Evolutionary conservation across 2,329 filamentous ascomycete species (phyloP).

Genomic region (Myrmaecium sp.): DNA sequence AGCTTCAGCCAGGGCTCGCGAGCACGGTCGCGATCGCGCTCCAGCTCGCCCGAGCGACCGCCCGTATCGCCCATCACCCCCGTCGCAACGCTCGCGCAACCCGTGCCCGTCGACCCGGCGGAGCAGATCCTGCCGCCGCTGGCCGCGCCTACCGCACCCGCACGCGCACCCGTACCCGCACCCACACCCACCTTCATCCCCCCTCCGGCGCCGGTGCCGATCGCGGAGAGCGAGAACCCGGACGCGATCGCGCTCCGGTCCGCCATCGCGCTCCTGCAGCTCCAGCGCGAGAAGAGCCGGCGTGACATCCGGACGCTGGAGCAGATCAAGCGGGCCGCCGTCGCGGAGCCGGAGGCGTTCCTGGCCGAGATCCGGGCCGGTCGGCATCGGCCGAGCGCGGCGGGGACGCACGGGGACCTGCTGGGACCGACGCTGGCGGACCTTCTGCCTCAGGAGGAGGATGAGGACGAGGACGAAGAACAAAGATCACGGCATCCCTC

Average conservation of each 20-base stretch:
- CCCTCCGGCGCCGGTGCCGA: conserved; percentile 26
- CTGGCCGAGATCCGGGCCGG: conserved; percentile 49
- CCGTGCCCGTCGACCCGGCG: conserved; percentile 11
- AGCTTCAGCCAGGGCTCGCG: too few relatives aligned
- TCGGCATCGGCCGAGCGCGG: conserved; percentile 23
- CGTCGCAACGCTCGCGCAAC: conserved; percentile 16
- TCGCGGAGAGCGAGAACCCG: conserved; percentile 44
- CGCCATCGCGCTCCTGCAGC: conserved; percentile 70
- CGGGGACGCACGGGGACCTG: conserved; percentile 14
- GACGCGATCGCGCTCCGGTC: conserved; percentile 78
- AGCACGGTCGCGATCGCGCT: too few relatives aligned
- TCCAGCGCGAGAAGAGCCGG: conserved; percentile 64
- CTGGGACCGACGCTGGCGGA: conserved; percentile 21
- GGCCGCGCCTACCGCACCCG: conserved; percentile 7
- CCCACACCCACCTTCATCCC: conserved; percentile 19
- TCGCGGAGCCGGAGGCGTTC: conserved; percentile 57
- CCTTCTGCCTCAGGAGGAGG: conserved; percentile 16
- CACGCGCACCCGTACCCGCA: too few relatives aligned
- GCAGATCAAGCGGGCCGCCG: conserved; percentile 51
- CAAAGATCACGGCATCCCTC: too few relatives aligned
- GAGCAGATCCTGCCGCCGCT: conserved; percentile 7
- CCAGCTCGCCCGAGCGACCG: conserved; percentile 9
- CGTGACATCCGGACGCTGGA: conserved; percentile 58
- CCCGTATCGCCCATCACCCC: conserved; percentile 25
- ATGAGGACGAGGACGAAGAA: conserved; percentile 10